Base-by-base conservation (phyloP, 768 basidiomycete species). In the Lactarius indigo region DNA sequence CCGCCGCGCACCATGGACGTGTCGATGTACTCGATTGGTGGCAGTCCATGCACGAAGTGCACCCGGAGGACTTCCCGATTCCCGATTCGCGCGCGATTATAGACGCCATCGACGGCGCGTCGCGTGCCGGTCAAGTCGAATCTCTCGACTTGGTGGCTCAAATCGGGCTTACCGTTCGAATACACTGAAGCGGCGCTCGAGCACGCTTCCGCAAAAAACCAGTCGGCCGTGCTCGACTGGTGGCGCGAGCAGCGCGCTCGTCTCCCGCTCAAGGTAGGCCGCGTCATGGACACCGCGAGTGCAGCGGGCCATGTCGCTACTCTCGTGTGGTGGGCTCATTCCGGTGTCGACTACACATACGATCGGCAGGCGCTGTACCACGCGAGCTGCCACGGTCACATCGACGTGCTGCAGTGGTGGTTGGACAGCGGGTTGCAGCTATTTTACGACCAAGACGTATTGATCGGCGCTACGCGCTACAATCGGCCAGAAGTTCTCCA, bases 351-450 rank as follows among this genome's bases (percentile, higher is more conserved):
- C 55, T 84, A 85, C 68, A 90, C 90, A 72, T 91, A 92, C 75
- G 91, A 93, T 72, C 83, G 84, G 52, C 84, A 87, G 69, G 90
- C 90, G 33, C 78, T 94, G 69, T 86, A 91, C 65, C 87, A 90
- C 66, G 91, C 92, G 1, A 90, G 89, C 68, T 89, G 87, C 76
- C 84, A 87, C 63, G 92, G 92, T 23, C 91, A 86, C 76, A 84
- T 92, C 13, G 86, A 91, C 30, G 89, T 92, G 26, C 77, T 94
- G 68, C 80, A 90, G 71, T 94, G 92, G 92, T 94, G 92, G 92
- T 74, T 89, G 55, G 83, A 84, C 30, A 90, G 88, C 68, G 91
- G 90, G 12, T 75, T 93, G 44, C 88, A 90, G 71, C 77, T 94
- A 62, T 82, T 87, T 52, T 94, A 89, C 74, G 91, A 95, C 73